A percentile compares a stretch with the other conserved stretches of the same genome.
Conservation (phyloP, 805 yeast species). For the Metschnikowia rubicola region DNA sequence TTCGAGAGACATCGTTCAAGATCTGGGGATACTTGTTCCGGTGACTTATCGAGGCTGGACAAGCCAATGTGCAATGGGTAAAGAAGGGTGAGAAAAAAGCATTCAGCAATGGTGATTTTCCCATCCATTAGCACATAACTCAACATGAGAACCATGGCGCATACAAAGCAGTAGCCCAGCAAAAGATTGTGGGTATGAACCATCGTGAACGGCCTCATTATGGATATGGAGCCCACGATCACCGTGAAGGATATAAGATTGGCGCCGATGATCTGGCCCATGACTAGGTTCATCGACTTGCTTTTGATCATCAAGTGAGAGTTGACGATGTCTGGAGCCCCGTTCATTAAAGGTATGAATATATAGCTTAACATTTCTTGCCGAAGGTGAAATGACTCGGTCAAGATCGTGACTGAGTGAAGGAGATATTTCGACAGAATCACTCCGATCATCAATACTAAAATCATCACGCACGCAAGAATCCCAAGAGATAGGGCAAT, state of each 20-base stretch:
- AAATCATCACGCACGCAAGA: not conserved
- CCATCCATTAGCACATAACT: constrained; percentile 33
- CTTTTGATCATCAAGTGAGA: constrained; percentile 29
- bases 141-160: constrained; percentile 25
- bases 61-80: constrained; percentile 16
- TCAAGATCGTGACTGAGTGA: constrained; percentile 26
- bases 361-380: constrained; percentile 31
- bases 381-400: constrained; percentile 23
- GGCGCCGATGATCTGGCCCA: constrained; percentile 39
- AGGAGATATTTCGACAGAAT: constrained; percentile 35
- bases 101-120: constrained; percentile 29
- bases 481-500: not conserved
- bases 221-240: constrained; percentile 31
- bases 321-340: constrained; percentile 36
- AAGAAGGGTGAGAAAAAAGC: constrained; percentile 22
- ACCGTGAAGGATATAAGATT: constrained; percentile 31
- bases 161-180: constrained; percentile 29
- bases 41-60: not conserved
- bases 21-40: not conserved
- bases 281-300: constrained; percentile 29
- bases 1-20: constrained; percentile 1
- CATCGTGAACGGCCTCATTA: constrained; percentile 24
- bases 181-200: constrained; percentile 18
- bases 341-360: constrained; percentile 35
- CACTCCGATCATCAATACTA: constrained; percentile 28